A percentile compares a stretch with the other conserved stretches of the same genome.
Conservation (phyloP, 495 filamentous ascomycete species). For the Durotheca rogersii region DNA sequence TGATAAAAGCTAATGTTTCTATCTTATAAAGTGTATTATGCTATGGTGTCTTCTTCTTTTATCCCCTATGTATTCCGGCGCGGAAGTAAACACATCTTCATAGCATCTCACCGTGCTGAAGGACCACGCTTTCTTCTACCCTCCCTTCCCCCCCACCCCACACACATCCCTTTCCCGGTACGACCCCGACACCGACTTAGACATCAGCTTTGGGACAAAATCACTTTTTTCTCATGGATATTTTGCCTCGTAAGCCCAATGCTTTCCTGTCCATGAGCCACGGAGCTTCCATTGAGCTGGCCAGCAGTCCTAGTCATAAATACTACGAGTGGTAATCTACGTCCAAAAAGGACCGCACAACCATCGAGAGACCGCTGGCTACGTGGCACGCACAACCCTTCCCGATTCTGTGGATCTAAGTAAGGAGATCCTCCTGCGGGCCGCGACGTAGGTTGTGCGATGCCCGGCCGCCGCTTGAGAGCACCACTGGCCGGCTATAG, state of each 20-base stretch:
- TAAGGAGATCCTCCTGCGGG: constrained; percentile 12
- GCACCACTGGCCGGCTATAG: constrained; percentile 54
- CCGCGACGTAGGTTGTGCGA: constrained; percentile 14
- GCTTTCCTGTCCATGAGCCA: constrained; percentile 25
- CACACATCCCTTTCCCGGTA: constrained; percentile 17
- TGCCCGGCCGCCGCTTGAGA: constrained; percentile 19
- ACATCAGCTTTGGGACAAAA: constrained; percentile 14
- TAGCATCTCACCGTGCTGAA: constrained; percentile 18
- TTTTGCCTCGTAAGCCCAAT: constrained; percentile 30
- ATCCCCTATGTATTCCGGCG: constrained; percentile 15
- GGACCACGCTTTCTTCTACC: constrained; percentile 24
- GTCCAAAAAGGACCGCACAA: constrained; percentile 16
- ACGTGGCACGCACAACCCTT: constrained; percentile 16
- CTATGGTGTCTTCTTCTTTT: constrained; percentile 24
- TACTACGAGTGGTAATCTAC: constrained; percentile 20
- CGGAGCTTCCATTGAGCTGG: constrained; percentile 14
- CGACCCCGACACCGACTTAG: constrained; percentile 6
- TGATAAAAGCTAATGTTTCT: no score
- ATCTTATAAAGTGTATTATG: constrained; percentile 32
- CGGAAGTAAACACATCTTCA: constrained; percentile 14
- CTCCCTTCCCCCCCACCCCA: constrained; percentile 12
- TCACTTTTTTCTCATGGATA: constrained; percentile 20
- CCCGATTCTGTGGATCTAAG: constrained; percentile 11
- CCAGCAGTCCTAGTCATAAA: constrained; percentile 19
- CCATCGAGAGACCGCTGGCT: constrained; percentile 25